phyloP scores from a whole-genome alignment of 2,329 filamentous ascomycete genomes.

The Fusarium heterosporum region DNA sequence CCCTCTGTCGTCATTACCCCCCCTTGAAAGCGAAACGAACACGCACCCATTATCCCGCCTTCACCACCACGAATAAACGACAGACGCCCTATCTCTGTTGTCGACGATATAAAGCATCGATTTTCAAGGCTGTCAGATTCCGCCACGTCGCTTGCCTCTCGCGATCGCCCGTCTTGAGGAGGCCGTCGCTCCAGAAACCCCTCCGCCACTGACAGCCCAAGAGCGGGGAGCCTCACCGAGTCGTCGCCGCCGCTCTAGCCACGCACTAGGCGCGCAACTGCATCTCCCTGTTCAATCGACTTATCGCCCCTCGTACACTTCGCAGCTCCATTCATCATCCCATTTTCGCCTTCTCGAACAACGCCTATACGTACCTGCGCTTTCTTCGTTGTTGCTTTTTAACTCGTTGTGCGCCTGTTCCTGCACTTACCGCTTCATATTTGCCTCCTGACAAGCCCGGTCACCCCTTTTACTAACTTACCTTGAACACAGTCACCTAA shows the following conservation, averaged over 20 bases:
- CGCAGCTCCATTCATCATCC: constrained; percentile 27
- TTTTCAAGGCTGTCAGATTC: constrained; percentile 7
- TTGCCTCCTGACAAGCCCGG: constrained; percentile 34
- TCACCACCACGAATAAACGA: constrained; percentile 32
- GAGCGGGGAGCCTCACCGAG: constrained; percentile 50
- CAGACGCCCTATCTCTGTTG: constrained; percentile 19
- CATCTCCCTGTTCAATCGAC: constrained; percentile 36
- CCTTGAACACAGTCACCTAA: constrained; percentile 43
- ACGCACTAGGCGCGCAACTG: constrained; percentile 46
- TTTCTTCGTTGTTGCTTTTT: constrained; percentile 15
- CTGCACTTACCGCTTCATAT: constrained; percentile 28
- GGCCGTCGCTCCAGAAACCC: constrained; percentile 42
- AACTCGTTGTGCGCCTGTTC: constrained; percentile 37
- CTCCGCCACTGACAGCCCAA: constrained; percentile 45
- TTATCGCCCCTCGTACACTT: constrained; percentile 27
- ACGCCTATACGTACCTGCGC: constrained; percentile 28
- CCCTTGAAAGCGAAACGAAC: constrained; percentile 43
- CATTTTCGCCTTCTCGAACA: constrained; percentile 16
- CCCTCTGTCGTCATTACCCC: constrained; percentile 58
- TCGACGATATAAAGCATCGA: constrained; percentile 28
- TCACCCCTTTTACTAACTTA: constrained; percentile 44
- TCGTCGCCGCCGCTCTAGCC: constrained; percentile 43
- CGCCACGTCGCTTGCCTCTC: constrained; percentile 16
- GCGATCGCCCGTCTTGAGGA: constrained; percentile 28
- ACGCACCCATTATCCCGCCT: constrained; percentile 41